These are phyloP conservation scores for Cadophora gregata DNA, from an alignment of 2,329 filamentous ascomycete genomes.

Conservation along the genomic window DNA sequence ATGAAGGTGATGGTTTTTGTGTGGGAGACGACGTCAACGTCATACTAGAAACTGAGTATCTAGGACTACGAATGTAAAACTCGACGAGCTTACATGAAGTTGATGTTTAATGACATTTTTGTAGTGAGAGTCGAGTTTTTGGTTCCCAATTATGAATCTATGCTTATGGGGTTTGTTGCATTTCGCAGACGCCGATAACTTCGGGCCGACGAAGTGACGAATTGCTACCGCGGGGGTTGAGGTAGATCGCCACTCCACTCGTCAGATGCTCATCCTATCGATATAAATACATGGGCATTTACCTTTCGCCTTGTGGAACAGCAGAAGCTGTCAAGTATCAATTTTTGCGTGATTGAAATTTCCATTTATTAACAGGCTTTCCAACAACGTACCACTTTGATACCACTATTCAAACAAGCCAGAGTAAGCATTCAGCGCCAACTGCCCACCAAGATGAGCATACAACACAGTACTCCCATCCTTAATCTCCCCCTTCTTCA, in stretches of 20 bases:
- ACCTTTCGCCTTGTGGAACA: too few relatives aligned
- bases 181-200: conserved; percentile 9
- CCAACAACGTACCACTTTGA: background rate
- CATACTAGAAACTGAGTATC: too few relatives aligned
- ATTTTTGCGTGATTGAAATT: background rate
- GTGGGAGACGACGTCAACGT: too few relatives aligned
- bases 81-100: background rate
- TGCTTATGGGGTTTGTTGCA: background rate
- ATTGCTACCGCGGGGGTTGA: background rate
- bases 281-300: too few relatives aligned
- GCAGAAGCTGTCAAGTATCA: too few relatives aligned
- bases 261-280: too few relatives aligned
- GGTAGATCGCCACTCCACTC: too few relatives aligned
- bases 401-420: conserved; percentile 25
- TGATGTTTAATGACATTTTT: background rate
- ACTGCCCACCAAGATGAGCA: conserved; percentile 73
- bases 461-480: conserved; percentile 70
- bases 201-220: conserved; percentile 10
- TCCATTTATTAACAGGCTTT: background rate
- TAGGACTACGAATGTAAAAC: too few relatives aligned
- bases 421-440: conserved; percentile 71
- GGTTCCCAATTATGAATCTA: background rate
- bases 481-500: conserved; percentile 64
- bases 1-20: too few relatives aligned
- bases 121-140: background rate